A percentile compares a stretch with the other conserved stretches of the same genome.
These are phyloP conservation scores for Apiospora sp. DNA, from an alignment of 2,329 filamentous ascomycete genomes.

Conservation along the genomic window DNA sequence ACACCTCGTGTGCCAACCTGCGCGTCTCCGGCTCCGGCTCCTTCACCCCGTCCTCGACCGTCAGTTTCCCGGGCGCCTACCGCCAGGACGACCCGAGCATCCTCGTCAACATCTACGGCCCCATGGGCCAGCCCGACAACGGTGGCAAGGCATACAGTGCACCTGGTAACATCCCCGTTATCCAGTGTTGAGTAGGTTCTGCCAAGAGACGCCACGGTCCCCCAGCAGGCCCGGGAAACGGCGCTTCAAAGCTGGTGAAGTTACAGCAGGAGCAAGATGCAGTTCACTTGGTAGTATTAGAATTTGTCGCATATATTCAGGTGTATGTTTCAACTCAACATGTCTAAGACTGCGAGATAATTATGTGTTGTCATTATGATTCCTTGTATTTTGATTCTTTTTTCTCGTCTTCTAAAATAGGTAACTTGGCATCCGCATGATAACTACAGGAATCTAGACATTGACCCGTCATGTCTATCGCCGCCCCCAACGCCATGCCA, in stretches of 20 bases:
- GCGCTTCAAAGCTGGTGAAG: background rate
- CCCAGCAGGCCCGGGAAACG: background rate
- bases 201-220: no score
- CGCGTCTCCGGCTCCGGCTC: conserved; percentile 48
- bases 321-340: background rate
- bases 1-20: conserved; percentile 50
- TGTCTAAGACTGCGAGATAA: background rate
- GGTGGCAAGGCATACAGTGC: conserved; percentile 47
- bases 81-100: conserved; percentile 53
- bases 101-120: conserved; percentile 56
- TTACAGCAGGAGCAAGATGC: background rate
- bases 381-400: background rate
- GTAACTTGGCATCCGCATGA: background rate
- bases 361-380: background rate
- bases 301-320: background rate
- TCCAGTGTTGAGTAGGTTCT: background rate
- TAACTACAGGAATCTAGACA: conserved; percentile 19
- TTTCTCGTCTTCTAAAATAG: no score
- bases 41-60: conserved; percentile 46
- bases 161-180: conserved; percentile 6
- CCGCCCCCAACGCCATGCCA: conserved; percentile 19
- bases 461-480: conserved; percentile 3
- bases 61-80: conserved; percentile 57
- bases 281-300: background rate
- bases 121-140: conserved; percentile 50